These are phyloP conservation scores for Ambispora gerdemannii DNA, from an alignment of 192 early-diverging fungal genomes.

Conservation along the genomic window DNA sequence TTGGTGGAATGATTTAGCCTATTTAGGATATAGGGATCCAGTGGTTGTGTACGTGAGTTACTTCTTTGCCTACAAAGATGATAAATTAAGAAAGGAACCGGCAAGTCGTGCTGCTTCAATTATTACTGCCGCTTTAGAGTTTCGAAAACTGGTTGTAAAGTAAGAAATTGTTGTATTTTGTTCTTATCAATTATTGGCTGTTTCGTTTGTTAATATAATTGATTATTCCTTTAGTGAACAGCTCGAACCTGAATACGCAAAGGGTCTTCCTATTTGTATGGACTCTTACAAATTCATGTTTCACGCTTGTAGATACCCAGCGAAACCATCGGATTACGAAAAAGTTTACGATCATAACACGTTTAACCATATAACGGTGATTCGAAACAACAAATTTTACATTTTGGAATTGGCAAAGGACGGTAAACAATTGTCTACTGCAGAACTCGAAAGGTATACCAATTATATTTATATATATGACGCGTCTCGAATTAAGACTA, in stretches of 20 bases:
- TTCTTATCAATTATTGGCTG: neutral
- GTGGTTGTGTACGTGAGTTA: constrained; percentile 96
- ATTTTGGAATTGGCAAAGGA: constrained; percentile 67
- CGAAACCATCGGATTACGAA: constrained; percentile 80
- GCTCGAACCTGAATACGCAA: constrained; percentile 80
- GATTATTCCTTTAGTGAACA: constrained; percentile 44
- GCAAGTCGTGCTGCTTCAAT: constrained; percentile 86
- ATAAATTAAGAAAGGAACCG: constrained; percentile 70
- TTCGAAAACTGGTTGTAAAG: constrained; percentile 74
- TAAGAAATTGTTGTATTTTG: constrained; percentile 37
- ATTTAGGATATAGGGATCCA: constrained; percentile 93
- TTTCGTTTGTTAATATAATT: neutral
- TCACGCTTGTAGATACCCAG: constrained; percentile 90
- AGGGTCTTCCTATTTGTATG: constrained; percentile 77
- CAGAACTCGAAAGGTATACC: constrained; percentile 69
- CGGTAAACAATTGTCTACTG: constrained; percentile 76
- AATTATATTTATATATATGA: constrained; percentile 5
- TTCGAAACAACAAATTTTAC: constrained; percentile 92
- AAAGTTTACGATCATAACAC: constrained; percentile 63
- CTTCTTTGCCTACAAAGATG: constrained; percentile 93
- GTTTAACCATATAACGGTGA: constrained; percentile 83
- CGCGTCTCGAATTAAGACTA: too few species aligned
- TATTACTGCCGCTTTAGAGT: constrained; percentile 84
- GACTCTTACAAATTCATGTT: constrained; percentile 96
- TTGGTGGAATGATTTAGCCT: constrained; percentile 97